Evolutionary conservation across 345 rosid species (phyloP), one percentile per base, ranked within the genome.

Genomic region (Populus alba): DNA sequence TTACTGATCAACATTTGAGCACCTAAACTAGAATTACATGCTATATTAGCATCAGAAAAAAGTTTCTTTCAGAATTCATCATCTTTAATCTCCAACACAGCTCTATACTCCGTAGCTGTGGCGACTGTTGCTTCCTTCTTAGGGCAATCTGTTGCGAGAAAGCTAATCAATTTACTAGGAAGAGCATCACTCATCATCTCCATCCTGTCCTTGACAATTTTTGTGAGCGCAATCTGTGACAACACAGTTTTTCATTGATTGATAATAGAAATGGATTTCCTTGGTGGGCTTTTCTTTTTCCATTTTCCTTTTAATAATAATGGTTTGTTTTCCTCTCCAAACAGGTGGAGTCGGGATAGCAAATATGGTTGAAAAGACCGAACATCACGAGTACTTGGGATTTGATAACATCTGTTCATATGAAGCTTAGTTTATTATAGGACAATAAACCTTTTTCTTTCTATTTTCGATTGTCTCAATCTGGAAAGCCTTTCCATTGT

Each of bases 151-250:
- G 71, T 73, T 38, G 78, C 73, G n/a, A 70, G 72, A 73, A 73
- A 66, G 71, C 41, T 70, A 39, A 74, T 81, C 47, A 51, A 66
- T 2, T 35, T 77, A 37, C 3, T 81, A 8, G 81, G 84, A 20
- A 73, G 84, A 70, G 84, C 81, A 31, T 81, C 84, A 20, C 13
- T 77, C 9, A 73, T 81, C 38, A 77, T 81, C 61, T 81, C 77
- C 73, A 70, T 81, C 61, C 75, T 81, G 23, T 66, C 84, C n/a
- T 69, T 38, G 47, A 77, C 75, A n/a, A 81, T 81, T 43, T 49
- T 81, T 49, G 71, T 63, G 39, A 77, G 80, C 73, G 80, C 84
- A 45, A 29, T 73, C 2, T 53, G 59, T 53, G n/a, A 53, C 59
- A 18, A 8, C n/a, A 20, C 55, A 4, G 20, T 33, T 33, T 49